Base-by-base conservation (phyloP, 2,329 filamentous ascomycete species). In the Penicillium capsulatum region DNA sequence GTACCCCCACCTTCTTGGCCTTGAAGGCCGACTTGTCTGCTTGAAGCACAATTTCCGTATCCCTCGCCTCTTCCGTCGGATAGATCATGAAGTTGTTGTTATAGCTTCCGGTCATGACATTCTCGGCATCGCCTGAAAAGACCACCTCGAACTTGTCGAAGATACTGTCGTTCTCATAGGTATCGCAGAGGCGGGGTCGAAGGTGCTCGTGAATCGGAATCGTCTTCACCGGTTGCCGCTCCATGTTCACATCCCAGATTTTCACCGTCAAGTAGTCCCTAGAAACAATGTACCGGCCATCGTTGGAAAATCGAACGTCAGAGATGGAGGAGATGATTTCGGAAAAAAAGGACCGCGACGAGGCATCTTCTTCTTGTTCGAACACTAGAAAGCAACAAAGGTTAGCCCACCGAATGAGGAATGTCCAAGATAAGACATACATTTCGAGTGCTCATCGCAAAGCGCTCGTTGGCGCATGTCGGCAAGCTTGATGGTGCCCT, bases 21-120 rank as follows among this genome's bases (percentile, higher is more conserved):
- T 98, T 98, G 80, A 98, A 98, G 8, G 92, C 92, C 40, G 89
- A 95, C 74, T 98, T 98, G 66, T 98, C 92, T 27, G 92, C 92
- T 67, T 98, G 92, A 41, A 98, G 74, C 32, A 98, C 92, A 33
- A 98, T 90, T 67, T 98, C 92, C 3, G 91, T 91, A 64, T 98
- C 92, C 71, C 94, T 94, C 53, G 91, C 87, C 5, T 90, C 86
- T 59, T 97, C 91, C 17, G 90, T 92, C 3, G 92, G 92, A 66
- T 97, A 98, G 61, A 98, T 98, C 92, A 98, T 98, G 75, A 98
- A 97, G 73, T 98, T 98, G 74, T 98, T 98, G 77, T 98, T 98
- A 75, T 98, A 98, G 64, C 89, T 96, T 56, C 92, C 92, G 4
- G 92, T 98, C 92, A 98, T 98, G 52, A 97, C 92, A 57, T 98